These are phyloP conservation scores for Corynespora cassiicola DNA, from an alignment of 2,329 filamentous ascomycete species.

Conservation along the genomic window DNA sequence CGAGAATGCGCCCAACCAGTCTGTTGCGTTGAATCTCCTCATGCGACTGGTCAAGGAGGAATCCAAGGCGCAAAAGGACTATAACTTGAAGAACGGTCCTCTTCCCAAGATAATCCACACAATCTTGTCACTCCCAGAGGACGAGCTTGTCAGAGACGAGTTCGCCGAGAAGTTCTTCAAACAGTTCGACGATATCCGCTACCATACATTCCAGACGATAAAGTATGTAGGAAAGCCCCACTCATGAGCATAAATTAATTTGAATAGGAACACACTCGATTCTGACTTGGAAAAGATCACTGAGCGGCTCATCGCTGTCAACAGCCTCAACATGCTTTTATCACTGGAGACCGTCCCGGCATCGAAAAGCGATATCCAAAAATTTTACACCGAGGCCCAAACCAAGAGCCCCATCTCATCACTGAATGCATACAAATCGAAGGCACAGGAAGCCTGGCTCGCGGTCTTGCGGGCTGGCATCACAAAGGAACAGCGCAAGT, in stretches of 20 bases:
- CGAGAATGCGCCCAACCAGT: constrained; percentile 66
- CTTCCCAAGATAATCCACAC: constrained; percentile 70
- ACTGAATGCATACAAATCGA: constrained; percentile 74
- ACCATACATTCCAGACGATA: constrained; percentile 78
- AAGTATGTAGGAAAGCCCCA: constrained; percentile 62
- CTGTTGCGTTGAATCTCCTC: constrained; percentile 75
- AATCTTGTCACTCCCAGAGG: constrained; percentile 65
- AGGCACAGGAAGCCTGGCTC: constrained; percentile 87
- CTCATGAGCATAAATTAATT: constrained; percentile 3
- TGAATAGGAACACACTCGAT: constrained; percentile 29
- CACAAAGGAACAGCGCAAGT: constrained; percentile 77
- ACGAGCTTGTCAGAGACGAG: constrained; percentile 68
- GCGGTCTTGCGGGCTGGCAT: constrained; percentile 73
- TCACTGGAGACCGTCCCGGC: constrained; percentile 74
- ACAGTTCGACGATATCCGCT: constrained; percentile 83
- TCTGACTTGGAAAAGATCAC: constrained; percentile 30
- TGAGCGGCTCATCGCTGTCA: constrained; percentile 47
- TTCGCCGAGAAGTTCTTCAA: constrained; percentile 81
- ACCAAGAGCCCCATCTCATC: constrained; percentile 68
- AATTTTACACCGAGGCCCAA: constrained; percentile 72
- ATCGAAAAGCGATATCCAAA: constrained; percentile 69
- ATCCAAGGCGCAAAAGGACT: constrained; percentile 51
- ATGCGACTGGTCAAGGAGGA: constrained; percentile 89
- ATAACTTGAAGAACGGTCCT: constrained; percentile 72
- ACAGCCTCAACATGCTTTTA: constrained; percentile 68